phyloP scores from a whole-genome alignment of 768 basidiomycete genomes.

The Gautieria morchelliformis region DNA sequence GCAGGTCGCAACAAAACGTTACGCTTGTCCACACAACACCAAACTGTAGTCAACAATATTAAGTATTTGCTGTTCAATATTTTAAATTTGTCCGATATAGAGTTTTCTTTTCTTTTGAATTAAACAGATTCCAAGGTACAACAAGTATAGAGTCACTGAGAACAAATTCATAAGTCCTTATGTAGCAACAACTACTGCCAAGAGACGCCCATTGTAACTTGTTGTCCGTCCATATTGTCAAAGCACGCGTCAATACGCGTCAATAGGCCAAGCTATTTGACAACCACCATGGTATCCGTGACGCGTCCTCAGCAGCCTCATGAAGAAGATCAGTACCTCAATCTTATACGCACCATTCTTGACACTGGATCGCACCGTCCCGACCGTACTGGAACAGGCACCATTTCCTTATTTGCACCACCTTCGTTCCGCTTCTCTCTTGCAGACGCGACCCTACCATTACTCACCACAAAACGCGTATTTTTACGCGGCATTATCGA shows the following conservation, averaged over 20 bases:
- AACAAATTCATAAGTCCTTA: too few relatives aligned
- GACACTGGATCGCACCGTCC: conserved; percentile 67
- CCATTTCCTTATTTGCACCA: conserved; percentile 86
- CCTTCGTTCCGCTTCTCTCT: conserved; percentile 86
- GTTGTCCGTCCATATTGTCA: conserved; percentile 2
- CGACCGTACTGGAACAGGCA: conserved; percentile 94
- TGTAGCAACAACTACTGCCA: too few relatives aligned
- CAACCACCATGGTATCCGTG: conserved; percentile 11
- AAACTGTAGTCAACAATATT: too few relatives aligned
- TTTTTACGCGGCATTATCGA: conserved; percentile 87
- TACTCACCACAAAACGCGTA: conserved; percentile 92
- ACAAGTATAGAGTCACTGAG: too few relatives aligned
- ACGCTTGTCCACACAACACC: too few relatives aligned
- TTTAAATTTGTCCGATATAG: too few relatives aligned
- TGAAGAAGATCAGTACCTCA: conserved; percentile 87
- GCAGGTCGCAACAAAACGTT: too few relatives aligned
- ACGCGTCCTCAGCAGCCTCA: conserved; percentile 27
- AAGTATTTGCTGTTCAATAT: too few relatives aligned
- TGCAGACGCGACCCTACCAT: conserved; percentile 61
- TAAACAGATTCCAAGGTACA: too few relatives aligned
- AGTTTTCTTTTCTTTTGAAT: too few relatives aligned
- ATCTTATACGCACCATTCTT: conserved; percentile 70
- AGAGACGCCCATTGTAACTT: too few relatives aligned
- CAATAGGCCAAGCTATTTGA: background rate
- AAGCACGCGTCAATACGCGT: conserved; percentile 10